Conservation (phyloP, 768 basidiomycete species). For the Suillus weaverae region DNA sequence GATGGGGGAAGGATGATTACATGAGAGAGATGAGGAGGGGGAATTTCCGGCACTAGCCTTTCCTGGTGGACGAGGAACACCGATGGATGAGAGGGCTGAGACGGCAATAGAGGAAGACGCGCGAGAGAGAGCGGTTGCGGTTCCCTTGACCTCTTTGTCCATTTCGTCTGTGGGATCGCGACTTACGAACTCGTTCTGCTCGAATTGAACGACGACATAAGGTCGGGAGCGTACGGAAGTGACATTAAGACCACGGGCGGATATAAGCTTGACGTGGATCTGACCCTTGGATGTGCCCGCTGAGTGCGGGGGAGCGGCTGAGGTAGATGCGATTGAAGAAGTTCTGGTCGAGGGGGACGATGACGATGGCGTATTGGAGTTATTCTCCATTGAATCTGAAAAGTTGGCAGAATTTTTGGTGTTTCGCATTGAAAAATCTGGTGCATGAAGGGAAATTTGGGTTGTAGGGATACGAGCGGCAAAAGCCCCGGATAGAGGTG, state of each 20-base stretch:
- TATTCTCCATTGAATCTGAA: conserved; percentile 36
- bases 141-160: conserved; percentile 88
- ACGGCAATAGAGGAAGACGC: conserved; percentile 64
- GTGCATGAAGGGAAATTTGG: conserved; percentile 79
- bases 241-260: conserved; percentile 81
- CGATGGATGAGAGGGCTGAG: conserved; percentile 65
- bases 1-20: conserved; percentile 33
- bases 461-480: conserved; percentile 55
- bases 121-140: conserved; percentile 56
- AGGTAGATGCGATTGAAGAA: conserved; percentile 23
- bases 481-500: conserved; percentile 48
- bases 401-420: conserved; percentile 39
- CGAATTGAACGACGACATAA: conserved; percentile 97
- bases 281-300: conserved; percentile 59
- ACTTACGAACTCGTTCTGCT: conserved; percentile 97
- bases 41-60: conserved; percentile 45
- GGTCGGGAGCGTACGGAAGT: conserved; percentile 64
- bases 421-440: conserved; percentile 78
- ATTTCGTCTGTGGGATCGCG: conserved; percentile 83
- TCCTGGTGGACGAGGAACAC: conserved; percentile 44
- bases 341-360: conserved; percentile 39
- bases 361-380: conserved; percentile 41
- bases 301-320: conserved; percentile 24
- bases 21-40: conserved; percentile 41
- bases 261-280: conserved; percentile 95